These are phyloP conservation scores for Xylaria telfairii DNA, from an alignment of 495 filamentous ascomycete genomes.

Conservation along the genomic window DNA sequence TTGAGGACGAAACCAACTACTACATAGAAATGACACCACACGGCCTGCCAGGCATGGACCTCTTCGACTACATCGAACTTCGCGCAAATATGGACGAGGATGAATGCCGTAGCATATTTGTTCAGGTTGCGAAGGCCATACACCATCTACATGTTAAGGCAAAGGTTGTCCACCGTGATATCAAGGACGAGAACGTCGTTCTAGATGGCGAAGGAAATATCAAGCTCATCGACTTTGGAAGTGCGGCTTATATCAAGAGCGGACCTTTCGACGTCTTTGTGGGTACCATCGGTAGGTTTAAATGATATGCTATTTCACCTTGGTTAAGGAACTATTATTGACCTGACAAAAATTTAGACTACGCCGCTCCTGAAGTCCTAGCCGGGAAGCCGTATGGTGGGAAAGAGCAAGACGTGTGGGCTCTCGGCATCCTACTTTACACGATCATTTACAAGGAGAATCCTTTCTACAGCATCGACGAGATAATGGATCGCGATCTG, in stretches of 20 bases:
- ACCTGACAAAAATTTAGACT: conserved; percentile 65
- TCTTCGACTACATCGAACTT: conserved; percentile 98
- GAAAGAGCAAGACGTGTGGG: conserved; percentile 98
- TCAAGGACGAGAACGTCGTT: conserved; percentile 98
- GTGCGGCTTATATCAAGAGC: conserved; percentile 96
- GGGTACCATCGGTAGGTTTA: conserved; percentile 87
- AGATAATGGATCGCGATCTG: conserved; percentile 97
- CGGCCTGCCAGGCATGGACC: conserved; percentile 95
- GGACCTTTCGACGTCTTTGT: conserved; percentile 99
- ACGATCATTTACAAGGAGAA: conserved; percentile 99
- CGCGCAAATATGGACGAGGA: conserved; percentile 94
- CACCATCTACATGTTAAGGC: conserved; percentile 92
- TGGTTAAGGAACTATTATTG: conserved; percentile 1
- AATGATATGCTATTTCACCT: neutral
- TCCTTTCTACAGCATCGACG: conserved; percentile 98
- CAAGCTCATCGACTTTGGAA: conserved; percentile 97
- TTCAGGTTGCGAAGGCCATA: conserved; percentile 86
- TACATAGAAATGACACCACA: conserved; percentile 99
- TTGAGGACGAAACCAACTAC: conserved; percentile 97
- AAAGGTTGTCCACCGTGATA: conserved; percentile 92
- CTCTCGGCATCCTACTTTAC: conserved; percentile 95
- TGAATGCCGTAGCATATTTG: conserved; percentile 93
- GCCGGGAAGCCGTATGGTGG: conserved; percentile 91
- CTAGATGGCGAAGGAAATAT: conserved; percentile 94
- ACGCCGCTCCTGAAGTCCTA: conserved; percentile 96